phyloP scores from a whole-genome alignment of 441 rosid species.

The Gossypium aridum region DNA sequence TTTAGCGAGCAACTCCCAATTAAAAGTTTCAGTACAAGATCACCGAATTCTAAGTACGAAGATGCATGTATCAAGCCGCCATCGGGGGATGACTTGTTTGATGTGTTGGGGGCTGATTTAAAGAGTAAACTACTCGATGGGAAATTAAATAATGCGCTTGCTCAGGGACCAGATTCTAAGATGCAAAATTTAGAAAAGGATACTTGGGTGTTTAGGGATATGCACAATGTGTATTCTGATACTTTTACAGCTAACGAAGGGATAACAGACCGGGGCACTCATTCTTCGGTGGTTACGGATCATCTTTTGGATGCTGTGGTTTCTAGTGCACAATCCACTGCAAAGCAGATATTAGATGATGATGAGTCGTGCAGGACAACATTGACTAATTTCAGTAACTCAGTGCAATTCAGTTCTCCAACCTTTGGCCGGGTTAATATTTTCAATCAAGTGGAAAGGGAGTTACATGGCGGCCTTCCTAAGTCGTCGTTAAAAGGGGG shows the following conservation, averaged over 20 bases:
- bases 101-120: conserved; percentile 67
- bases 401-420: conserved; percentile 37
- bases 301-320: conserved; percentile 94
- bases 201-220: conserved; percentile 28
- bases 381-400: conserved; percentile 53
- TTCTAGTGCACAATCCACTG: conserved; percentile 43
- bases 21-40: conserved; percentile 24
- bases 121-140: conserved; percentile 46
- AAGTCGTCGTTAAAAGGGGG: conserved; percentile 26
- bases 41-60: conserved; percentile 18
- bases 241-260: conserved; percentile 31
- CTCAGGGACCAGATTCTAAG: conserved; percentile 20
- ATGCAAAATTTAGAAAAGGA: conserved; percentile 30
- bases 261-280: conserved; percentile 25
- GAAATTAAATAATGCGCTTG: conserved; percentile 25
- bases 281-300: conserved; percentile 37
- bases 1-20: conserved; percentile 18
- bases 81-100: conserved; percentile 72
- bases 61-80: conserved; percentile 32
- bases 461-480: conserved; percentile 28
- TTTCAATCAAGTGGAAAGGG: conserved; percentile 35
- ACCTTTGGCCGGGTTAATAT: conserved; percentile 21
- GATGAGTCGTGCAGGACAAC: conserved; percentile 62
- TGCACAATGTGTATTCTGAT: conserved; percentile 30
- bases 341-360: conserved; percentile 71